A percentile compares a stretch with the other conserved stretches of the same genome.
phyloP scores from a whole-genome alignment of 2,329 filamentous ascomycete species.

The Metarhizium album region DNA sequence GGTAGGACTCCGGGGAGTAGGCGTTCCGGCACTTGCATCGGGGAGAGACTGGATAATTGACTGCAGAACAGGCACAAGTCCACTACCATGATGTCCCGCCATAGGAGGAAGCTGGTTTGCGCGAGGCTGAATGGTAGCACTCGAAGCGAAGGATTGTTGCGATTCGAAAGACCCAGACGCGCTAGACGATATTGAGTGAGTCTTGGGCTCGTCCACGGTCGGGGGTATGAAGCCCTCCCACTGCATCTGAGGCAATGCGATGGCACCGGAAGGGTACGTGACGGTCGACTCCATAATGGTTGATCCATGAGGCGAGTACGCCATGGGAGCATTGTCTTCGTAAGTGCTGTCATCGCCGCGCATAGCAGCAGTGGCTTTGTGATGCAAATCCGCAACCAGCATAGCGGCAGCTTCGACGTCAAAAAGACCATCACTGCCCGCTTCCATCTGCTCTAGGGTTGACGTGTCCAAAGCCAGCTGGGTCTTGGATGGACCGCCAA shows the following conservation, averaged over 20 bases:
- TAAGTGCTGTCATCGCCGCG: slow-evolving; percentile 45
- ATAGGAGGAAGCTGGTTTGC: slow-evolving; percentile 56
- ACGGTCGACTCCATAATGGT: slow-evolving; percentile 68
- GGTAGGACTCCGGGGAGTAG: slow-evolving; percentile 63
- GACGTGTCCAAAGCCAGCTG: slow-evolving; percentile 72
- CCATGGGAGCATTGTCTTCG: slow-evolving; percentile 49
- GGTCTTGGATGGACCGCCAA: slow-evolving; percentile 60
- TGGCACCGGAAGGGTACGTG: slow-evolving; percentile 66
- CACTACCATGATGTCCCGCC: slow-evolving; percentile 50
- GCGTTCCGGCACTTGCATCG: slow-evolving; percentile 57
- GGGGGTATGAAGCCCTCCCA: slow-evolving; percentile 85
- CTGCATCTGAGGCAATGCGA: slow-evolving; percentile 74
- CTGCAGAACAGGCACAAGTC: slow-evolving; percentile 54
- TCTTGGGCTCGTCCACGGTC: slow-evolving; percentile 58
- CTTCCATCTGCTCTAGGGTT: slow-evolving; percentile 85
- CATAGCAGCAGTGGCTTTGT: slow-evolving; percentile 74
- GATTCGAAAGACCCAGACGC: slow-evolving; percentile 57
- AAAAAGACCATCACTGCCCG: slow-evolving; percentile 79
- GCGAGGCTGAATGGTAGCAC: slow-evolving; percentile 45
- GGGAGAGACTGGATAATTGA: slow-evolving; percentile 65
- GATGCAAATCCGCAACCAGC: slow-evolving; percentile 96
- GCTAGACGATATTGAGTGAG: slow-evolving; percentile 61
- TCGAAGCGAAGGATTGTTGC: slow-evolving; percentile 50
- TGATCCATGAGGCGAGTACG: slow-evolving; percentile 61
- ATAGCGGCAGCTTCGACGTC: slow-evolving; percentile 96